These are phyloP conservation scores for Nitzschia sp. DNA, from an alignment of 108 stramenopile genomes.

Conservation along the genomic window DNA sequence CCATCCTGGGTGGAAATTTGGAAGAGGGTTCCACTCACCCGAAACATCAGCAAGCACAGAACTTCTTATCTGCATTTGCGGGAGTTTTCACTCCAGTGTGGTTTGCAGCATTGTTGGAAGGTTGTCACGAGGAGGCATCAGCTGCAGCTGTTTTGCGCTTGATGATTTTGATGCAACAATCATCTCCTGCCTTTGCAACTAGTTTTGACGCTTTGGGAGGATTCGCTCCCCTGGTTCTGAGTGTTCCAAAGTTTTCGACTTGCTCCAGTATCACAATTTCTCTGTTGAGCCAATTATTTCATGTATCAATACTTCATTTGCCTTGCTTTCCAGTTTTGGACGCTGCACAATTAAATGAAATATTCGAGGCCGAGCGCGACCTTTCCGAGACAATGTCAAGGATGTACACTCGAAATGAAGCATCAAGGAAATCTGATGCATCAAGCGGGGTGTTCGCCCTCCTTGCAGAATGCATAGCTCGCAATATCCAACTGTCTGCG, in stretches of 20 bases:
- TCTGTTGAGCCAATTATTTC: conserved; percentile 76
- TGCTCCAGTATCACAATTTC: conserved; percentile 77
- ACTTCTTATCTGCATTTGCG: conserved; percentile 83
- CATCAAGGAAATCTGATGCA: conserved; percentile 54
- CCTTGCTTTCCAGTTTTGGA: conserved; percentile 73
- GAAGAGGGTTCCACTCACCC: conserved; percentile 57
- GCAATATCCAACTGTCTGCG: conserved; percentile 79
- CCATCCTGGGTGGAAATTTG: conserved; percentile 37
- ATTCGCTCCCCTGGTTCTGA: conserved; percentile 80
- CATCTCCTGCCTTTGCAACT: conserved; percentile 65
- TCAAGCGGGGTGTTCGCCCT: conserved; percentile 81
- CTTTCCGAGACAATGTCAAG: conserved; percentile 36
- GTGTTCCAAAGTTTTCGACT: conserved; percentile 84
- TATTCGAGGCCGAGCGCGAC: conserved; percentile 69
- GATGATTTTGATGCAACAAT: conserved; percentile 88
- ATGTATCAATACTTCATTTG: conserved; percentile 77
- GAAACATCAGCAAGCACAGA: conserved; percentile 82
- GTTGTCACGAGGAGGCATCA: conserved; percentile 83
- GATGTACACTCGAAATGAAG: conserved; percentile 25
- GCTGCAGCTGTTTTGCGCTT: conserved; percentile 79
- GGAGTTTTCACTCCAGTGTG: conserved; percentile 85
- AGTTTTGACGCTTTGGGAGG: conserved; percentile 79
- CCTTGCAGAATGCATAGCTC: conserved; percentile 83
- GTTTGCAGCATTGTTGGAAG: conserved; percentile 88
- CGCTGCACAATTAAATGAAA: conserved; percentile 69